These are phyloP conservation scores for Cadophora sp. DNA, from an alignment of 2,329 filamentous ascomycete genomes.

Conservation along the genomic window DNA sequence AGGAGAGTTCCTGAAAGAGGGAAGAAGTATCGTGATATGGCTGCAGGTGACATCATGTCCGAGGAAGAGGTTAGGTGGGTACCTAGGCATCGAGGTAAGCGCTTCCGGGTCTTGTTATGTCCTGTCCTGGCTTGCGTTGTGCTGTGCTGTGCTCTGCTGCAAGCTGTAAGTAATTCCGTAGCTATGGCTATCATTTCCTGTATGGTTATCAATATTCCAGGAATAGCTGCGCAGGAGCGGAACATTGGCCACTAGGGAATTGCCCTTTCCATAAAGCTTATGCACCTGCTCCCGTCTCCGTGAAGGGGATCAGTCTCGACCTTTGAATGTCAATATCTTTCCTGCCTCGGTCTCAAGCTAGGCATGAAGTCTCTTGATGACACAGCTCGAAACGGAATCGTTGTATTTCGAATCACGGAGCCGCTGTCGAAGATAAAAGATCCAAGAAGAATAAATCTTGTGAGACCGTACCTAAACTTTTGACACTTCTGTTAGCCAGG, in stretches of 20 bases:
- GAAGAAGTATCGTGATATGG: conserved; percentile 12
- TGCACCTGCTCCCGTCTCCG: background rate
- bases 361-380: background rate
- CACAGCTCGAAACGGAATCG: background rate
- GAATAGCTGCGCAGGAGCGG: background rate
- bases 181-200: background rate
- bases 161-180: background rate
- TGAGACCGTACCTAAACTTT: background rate
- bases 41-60: conserved; percentile 17
- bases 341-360: background rate
- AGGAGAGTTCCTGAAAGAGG: background rate
- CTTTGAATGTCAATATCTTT: background rate
- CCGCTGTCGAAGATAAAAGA: background rate
- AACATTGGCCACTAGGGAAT: conserved; percentile 6
- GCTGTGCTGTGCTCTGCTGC: background rate
- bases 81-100: too few species aligned
- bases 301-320: background rate
- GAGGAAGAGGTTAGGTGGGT: background rate
- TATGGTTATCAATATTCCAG: conserved; percentile 12
- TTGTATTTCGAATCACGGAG: background rate
- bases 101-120: background rate
- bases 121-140: too few species aligned
- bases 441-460: background rate
- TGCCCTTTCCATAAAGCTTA: conserved; percentile 2
- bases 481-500: conserved; percentile 11